phyloP scores from a whole-genome alignment of 345 rosid species.

The Citrus cavaleriei region DNA sequence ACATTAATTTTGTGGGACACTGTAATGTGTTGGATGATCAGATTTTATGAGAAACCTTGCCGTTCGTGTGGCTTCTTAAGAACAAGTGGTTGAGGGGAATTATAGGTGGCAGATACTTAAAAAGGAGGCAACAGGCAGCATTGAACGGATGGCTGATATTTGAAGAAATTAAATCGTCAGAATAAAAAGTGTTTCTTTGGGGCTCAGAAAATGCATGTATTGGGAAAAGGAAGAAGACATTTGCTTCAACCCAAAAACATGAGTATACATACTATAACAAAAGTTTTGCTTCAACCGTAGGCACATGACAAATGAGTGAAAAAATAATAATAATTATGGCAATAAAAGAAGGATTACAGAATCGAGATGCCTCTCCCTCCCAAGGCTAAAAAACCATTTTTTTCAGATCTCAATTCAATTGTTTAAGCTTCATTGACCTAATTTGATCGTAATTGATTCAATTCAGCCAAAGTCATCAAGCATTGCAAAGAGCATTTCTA shows the following conservation, averaged over 20 bases:
- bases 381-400: neutral
- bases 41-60: neutral
- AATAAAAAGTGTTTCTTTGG: neutral
- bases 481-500: neutral
- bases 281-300: neutral
- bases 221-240: conserved; percentile 2
- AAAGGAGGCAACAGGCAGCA: neutral
- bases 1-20: neutral
- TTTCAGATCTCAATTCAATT: neutral
- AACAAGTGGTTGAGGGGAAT: neutral
- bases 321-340: neutral
- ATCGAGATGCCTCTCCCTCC: neutral
- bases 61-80: neutral
- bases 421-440: neutral
- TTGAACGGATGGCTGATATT: neutral
- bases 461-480: neutral
- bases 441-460: neutral
- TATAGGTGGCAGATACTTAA: neutral
- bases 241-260: conserved; percentile 12
- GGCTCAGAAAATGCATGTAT: neutral
- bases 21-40: neutral
- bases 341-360: neutral
- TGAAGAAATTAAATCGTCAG: neutral
- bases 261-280: neutral
- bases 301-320: neutral